Conservation (phyloP, 2,329 filamentous ascomycete species). For the Pyricularia grisea region DNA sequence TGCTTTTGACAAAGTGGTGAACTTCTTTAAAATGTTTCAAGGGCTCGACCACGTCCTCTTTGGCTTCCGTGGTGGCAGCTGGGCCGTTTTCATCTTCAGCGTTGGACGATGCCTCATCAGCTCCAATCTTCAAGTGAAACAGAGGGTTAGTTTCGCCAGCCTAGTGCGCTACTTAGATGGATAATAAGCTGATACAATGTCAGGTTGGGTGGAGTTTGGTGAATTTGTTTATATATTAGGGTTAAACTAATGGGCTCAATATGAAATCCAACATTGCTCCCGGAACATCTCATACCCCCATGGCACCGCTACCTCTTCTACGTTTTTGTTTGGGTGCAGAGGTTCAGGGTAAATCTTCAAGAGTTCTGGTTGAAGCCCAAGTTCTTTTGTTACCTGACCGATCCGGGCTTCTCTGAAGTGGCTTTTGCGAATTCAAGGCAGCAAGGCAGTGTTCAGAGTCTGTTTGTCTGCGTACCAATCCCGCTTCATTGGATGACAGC, state of each 20-base stretch:
- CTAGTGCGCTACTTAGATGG: not conserved
- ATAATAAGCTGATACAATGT: constrained; percentile 37
- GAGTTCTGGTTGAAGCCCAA: not conserved
- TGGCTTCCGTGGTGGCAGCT: no score
- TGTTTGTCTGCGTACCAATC: constrained; percentile 36
- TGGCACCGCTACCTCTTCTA: not conserved
- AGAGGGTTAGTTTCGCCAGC: no score
- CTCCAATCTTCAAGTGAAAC: no score
- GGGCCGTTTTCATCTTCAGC: no score
- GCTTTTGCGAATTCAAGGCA: constrained; percentile 20
- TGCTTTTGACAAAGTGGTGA: no score
- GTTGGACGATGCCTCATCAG: no score
- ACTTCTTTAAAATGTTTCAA: no score
- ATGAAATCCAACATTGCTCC: not conserved
- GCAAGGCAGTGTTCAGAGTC: constrained; percentile 16
- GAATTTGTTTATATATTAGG: not conserved
- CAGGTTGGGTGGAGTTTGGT: not conserved
- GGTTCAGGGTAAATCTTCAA: not conserved
- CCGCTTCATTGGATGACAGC: constrained; percentile 20
- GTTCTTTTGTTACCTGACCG: constrained; percentile 15
- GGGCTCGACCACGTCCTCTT: no score
- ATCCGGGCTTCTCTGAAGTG: constrained; percentile 31
- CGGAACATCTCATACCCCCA: not conserved
- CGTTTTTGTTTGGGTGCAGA: not conserved
- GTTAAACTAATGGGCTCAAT: not conserved